Base-by-base conservation (phyloP, 345 rosid species). In the Salix udensis region DNA sequence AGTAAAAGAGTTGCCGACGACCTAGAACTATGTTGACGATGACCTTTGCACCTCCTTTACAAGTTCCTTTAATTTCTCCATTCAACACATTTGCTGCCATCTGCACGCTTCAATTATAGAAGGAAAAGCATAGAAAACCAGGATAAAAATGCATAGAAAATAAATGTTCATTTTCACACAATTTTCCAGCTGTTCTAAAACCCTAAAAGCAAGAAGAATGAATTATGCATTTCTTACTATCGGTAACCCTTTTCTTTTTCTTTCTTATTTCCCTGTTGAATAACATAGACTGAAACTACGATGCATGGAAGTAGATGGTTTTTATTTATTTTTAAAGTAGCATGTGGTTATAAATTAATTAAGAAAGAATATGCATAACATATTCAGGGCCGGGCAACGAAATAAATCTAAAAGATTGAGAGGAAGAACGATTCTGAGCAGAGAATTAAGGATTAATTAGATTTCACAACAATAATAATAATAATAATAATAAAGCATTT, bases 91-190 rank as follows among this genome's bases (percentile, higher is more conserved):
- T 77, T 70, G 78, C 34, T 30, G 52, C 74, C 66, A 68, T 70
- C 23, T 30, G 26, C 76, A 76, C 76, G 26, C 76, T 79, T 78
- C 79, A 84, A 78, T 76, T 66, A 76, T 78, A 64, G 60, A 74
- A 21, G 30, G 9, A 64, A 78, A 67, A 61, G 44, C 21, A 67
- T 48, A 14, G 14, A 71, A 52, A 71, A 18, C 28, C 21, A 36
- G 7, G 4, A 13, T 7, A 1, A 23, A 75, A 39, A 76, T 39
- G 40, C 40, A 6, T 10, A 4, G 28, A 67, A 52, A 52, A 46
- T 2, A 21, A 6, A 65, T 4, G 71, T 64, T 9, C 26, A 65
- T 31, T 30, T 50, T 31, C 48, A 46, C 4, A 44, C 12, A 46
- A 48, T 39, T 16, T 15, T 37, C 23, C 23, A 0, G 8, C 28